Conservation (phyloP, 257 asterid genomes). For the Nicotiana tabacum region DNA sequence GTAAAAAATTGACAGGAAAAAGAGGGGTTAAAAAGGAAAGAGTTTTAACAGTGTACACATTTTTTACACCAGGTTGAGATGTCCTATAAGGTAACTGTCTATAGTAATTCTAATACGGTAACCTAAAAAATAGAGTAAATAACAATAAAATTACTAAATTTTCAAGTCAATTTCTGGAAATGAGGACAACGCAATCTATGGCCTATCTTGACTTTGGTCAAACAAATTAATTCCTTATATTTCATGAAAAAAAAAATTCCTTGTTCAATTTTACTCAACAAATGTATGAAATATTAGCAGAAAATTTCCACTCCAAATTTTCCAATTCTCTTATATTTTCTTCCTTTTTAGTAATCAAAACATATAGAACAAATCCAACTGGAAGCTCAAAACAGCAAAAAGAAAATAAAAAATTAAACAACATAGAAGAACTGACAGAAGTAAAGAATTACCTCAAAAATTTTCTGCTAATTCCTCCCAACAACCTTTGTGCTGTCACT, state of each 20-base stretch:
- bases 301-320: background rate
- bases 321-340: background rate
- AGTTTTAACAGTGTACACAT: background rate
- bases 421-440: background rate
- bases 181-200: background rate
- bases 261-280: background rate
- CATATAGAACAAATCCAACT: background rate
- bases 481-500: constrained; percentile 19
- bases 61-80: background rate
- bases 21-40: background rate
- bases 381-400: background rate
- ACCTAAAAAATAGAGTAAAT: background rate
- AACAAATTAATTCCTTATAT: background rate
- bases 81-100: background rate
- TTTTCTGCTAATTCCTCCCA: background rate
- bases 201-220: background rate
- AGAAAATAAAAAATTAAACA: background rate
- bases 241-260: background rate
- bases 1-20: background rate
- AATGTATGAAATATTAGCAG: background rate
- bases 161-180: background rate
- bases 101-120: background rate
- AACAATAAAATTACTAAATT: background rate
- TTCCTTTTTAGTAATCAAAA: background rate
- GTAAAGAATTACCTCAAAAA: background rate